A percentile compares a stretch with the other conserved stretches of the same genome.
phyloP scores from a whole-genome alignment of 805 yeast genomes.

The Saturnispora diversa region DNA sequence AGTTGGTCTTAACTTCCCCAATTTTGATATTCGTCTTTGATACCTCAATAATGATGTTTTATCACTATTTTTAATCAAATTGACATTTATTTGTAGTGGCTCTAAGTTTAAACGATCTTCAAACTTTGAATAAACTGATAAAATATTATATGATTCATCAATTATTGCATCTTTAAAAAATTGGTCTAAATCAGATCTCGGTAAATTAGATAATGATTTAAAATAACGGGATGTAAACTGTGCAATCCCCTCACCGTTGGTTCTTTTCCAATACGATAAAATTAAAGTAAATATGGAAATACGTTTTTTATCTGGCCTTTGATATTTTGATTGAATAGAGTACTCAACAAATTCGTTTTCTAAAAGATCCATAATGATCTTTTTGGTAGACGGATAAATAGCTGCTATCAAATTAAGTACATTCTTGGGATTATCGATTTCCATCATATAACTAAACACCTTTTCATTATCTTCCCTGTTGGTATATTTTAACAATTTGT shows the following conservation, averaged over 20 bases:
- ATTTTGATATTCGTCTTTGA: neutral
- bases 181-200: neutral
- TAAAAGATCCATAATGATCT: neutral
- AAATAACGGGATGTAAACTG: neutral
- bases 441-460: neutral
- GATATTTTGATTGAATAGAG: neutral
- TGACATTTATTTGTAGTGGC: neutral
- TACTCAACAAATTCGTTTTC: neutral
- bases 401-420: neutral
- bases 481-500: neutral
- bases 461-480: neutral
- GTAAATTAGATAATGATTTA: neutral
- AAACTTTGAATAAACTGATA: neutral
- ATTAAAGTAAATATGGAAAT: neutral
- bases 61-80: neutral
- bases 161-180: neutral
- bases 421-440: neutral
- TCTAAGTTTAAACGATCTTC: neutral
- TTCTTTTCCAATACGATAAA: neutral
- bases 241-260: neutral
- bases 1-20: neutral
- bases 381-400: neutral
- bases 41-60: neutral
- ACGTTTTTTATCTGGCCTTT: neutral
- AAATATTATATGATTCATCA: neutral